Conservation (phyloP, 495 filamentous ascomycete genomes). For the Penicillium fimorum region DNA sequence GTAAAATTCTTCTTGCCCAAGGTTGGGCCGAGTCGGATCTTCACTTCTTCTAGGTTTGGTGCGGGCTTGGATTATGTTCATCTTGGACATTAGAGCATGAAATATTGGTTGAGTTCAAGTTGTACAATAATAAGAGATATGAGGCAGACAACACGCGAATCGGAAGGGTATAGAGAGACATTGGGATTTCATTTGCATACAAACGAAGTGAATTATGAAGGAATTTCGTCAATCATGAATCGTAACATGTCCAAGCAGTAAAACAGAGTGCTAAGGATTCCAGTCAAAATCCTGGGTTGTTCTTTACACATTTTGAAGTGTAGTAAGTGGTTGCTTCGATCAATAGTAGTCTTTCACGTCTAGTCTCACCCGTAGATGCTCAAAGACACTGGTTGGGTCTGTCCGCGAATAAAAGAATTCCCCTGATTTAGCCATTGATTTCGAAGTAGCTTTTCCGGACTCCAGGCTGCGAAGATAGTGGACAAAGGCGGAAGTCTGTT, state of each 20-base stretch:
- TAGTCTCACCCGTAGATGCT: conserved; percentile 46
- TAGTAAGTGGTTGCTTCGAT: neutral
- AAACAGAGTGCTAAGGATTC: neutral
- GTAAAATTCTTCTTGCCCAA: conserved; percentile 58
- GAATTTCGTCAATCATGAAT: conserved; percentile 13
- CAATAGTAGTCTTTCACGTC: conserved; percentile 53
- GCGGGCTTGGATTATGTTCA: neutral
- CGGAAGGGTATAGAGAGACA: conserved; percentile 4
- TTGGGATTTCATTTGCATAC: neutral
- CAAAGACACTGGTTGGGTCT: conserved; percentile 46
- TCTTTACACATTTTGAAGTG: neutral
- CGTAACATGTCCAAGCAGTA: conserved; percentile 1
- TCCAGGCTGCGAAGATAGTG: conserved; percentile 41
- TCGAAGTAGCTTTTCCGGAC: conserved; percentile 47
- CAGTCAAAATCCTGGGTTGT: neutral
- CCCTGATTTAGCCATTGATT: conserved; percentile 29
- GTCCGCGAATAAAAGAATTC: conserved; percentile 28
- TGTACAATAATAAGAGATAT: neutral
- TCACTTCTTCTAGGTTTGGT: conserved; percentile 66
- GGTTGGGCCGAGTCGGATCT: conserved; percentile 82
- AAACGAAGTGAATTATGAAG: neutral
- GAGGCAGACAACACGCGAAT: neutral
- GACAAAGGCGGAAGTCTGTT: conserved; percentile 65
- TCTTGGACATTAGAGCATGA: neutral
- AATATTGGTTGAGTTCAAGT: neutral